These are phyloP conservation scores for Coleophoma crateriformis DNA, from an alignment of 2,329 filamentous ascomycete genomes.

Conservation along the genomic window DNA sequence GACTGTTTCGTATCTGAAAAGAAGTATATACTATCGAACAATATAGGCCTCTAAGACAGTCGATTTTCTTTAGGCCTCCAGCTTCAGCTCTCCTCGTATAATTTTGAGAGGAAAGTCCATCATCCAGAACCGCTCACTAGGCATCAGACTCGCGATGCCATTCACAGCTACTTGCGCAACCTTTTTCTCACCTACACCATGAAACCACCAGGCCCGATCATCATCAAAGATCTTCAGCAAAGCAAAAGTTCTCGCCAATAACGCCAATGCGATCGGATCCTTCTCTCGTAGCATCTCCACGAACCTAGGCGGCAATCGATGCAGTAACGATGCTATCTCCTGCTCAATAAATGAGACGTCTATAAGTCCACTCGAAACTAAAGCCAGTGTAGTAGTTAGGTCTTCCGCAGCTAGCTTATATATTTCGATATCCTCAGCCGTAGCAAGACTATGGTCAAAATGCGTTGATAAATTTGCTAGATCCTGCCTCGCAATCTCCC, in stretches of 20 bases:
- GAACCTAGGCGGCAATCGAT: slow-evolving; percentile 7
- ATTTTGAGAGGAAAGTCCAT: slow-evolving; percentile 9
- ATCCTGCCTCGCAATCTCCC: slow-evolving; percentile 3
- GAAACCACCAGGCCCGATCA: slow-evolving; percentile 12
- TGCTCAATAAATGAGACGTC: slow-evolving; percentile 8
- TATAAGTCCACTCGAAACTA: slow-evolving; percentile 1
- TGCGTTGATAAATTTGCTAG: slow-evolving; percentile 1
- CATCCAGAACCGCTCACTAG: slow-evolving; percentile 5
- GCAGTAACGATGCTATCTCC: slow-evolving; percentile 9
- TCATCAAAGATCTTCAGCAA: slow-evolving; percentile 7
- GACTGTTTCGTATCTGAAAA: too few species aligned
- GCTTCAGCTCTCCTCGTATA: slow-evolving; percentile 4
- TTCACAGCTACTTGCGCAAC: slow-evolving; percentile 3
- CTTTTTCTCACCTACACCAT: slow-evolving; percentile 7
- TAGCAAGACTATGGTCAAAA: slow-evolving; percentile 1
- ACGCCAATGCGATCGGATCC: slow-evolving; percentile 10
- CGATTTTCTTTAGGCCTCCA: not conserved
- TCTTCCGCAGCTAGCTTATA: slow-evolving; percentile 1
- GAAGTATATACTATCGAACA: too few species aligned
- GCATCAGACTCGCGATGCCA: slow-evolving; percentile 5
- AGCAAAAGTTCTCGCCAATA: slow-evolving; percentile 6
- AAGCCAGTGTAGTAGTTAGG: slow-evolving; percentile 1
- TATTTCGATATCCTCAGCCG: slow-evolving; percentile 1
- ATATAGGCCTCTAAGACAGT: too few species aligned
- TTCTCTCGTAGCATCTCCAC: slow-evolving; percentile 3